These are phyloP conservation scores for Prosopis cineraria DNA, from an alignment of 306 rosid genomes.

Conservation along the genomic window DNA sequence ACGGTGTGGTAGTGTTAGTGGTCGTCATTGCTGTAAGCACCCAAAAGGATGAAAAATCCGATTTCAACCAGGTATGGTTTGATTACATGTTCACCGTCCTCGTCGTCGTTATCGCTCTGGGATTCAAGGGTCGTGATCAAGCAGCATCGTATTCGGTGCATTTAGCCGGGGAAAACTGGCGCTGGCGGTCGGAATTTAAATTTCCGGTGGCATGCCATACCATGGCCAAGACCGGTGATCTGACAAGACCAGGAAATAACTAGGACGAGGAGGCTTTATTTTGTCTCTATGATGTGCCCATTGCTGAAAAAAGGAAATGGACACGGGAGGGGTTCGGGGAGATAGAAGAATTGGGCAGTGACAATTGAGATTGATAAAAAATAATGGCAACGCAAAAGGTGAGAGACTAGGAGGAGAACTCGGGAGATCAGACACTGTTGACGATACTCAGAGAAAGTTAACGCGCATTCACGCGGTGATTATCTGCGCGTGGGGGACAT, in stretches of 20 bases:
- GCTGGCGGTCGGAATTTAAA: conserved; percentile 49
- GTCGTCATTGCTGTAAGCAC: conserved; percentile 61
- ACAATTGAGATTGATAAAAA: conserved; percentile 12
- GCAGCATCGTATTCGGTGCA: conserved; percentile 35
- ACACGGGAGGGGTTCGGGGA: background rate
- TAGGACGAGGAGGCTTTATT: background rate
- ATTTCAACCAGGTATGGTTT: background rate
- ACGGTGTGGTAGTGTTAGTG: conserved; percentile 44
- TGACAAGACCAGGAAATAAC: background rate
- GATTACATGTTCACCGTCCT: conserved; percentile 24
- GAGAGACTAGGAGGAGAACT: conserved; percentile 15
- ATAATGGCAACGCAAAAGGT: conserved; percentile 12
- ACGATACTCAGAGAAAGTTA: conserved; percentile 15
- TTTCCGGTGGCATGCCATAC: conserved; percentile 59
- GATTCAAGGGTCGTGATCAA: conserved; percentile 1
- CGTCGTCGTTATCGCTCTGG: conserved; percentile 16
- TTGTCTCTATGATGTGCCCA: conserved; percentile 18
- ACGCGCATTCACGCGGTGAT: conserved; percentile 38
- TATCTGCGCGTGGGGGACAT: conserved; percentile 43
- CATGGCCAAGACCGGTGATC: conserved; percentile 48
- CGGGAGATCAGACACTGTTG: background rate
- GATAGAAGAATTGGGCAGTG: conserved; percentile 8
- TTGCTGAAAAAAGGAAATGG: conserved; percentile 11
- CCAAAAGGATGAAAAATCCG: background rate
- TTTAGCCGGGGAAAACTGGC: conserved; percentile 35